phyloP scores from a whole-genome alignment of 306 rosid species.

The Delonix regia region DNA sequence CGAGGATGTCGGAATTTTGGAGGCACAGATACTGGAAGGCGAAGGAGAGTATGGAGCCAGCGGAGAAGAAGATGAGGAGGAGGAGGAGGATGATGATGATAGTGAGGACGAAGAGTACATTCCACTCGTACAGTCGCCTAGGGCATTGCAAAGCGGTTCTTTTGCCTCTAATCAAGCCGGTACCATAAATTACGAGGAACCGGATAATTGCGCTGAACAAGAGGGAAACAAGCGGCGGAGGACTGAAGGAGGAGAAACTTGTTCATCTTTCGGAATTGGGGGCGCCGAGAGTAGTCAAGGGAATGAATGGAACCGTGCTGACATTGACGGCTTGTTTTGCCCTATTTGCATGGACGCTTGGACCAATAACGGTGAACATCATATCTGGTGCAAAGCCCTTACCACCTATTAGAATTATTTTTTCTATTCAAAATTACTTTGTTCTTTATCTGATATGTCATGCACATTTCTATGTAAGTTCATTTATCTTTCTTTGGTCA shows the following conservation, averaged over 20 bases:
- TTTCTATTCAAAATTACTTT: background rate
- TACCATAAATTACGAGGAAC: slow-evolving; percentile 9
- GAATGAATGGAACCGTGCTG: slow-evolving; percentile 51
- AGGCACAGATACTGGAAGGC: background rate
- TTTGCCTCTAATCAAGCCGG: slow-evolving; percentile 27
- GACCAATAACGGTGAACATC: slow-evolving; percentile 72
- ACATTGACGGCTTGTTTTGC: slow-evolving; percentile 72
- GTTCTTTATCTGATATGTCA: background rate
- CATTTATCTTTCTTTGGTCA: background rate
- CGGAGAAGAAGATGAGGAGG: slow-evolving; percentile 32
- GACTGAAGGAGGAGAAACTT: slow-evolving; percentile 53
- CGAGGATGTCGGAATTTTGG: background rate
- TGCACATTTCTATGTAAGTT: background rate
- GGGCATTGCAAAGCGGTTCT: slow-evolving; percentile 39
- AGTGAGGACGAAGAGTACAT: slow-evolving; percentile 39
- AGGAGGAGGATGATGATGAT: slow-evolving; percentile 2
- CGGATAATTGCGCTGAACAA: slow-evolving; percentile 34
- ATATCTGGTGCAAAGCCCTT: slow-evolving; percentile 56
- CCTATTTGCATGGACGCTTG: slow-evolving; percentile 86
- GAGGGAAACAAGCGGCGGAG: slow-evolving; percentile 69
- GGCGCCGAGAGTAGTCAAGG: slow-evolving; percentile 51
- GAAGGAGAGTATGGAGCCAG: slow-evolving; percentile 18
- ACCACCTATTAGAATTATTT: background rate
- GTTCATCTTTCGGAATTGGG: slow-evolving; percentile 35
- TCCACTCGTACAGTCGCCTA: slow-evolving; percentile 26